Conservation (phyloP, 2,329 filamentous ascomycete genomes). For the Trichoderma cornu-damae region DNA sequence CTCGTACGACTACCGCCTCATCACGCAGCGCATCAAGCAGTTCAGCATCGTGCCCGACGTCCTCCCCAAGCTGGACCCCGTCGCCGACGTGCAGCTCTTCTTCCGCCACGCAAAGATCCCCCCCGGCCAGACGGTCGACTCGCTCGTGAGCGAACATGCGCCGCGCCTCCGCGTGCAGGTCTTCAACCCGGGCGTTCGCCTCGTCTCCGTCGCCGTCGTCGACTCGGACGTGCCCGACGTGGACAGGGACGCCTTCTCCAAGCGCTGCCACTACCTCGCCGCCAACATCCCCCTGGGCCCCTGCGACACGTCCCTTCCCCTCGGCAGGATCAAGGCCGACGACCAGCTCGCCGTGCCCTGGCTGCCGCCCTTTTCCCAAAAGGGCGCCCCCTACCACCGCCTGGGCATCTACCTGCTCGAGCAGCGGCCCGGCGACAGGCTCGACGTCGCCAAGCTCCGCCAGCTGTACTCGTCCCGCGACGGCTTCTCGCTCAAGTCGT, state of each 20-base stretch:
- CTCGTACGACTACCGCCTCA: conserved; percentile 69
- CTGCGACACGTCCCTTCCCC: conserved; percentile 55
- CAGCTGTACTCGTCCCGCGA: conserved; percentile 52
- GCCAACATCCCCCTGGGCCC: conserved; percentile 54
- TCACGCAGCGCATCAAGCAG: conserved; percentile 79
- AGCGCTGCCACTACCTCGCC: conserved; percentile 83
- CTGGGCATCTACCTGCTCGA: conserved; percentile 78
- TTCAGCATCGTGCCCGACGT: conserved; percentile 87
- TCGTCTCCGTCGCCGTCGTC: conserved; percentile 79
- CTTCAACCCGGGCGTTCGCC: conserved; percentile 74
- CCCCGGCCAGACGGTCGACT: conserved; percentile 75
- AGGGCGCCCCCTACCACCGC: conserved; percentile 87
- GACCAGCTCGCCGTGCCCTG: conserved; percentile 71
- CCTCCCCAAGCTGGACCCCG: conserved; percentile 71
- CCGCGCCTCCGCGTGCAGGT: conserved; percentile 77
- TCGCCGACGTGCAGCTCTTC: conserved; percentile 72
- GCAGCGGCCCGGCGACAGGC: conserved; percentile 56
- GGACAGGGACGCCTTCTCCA: conserved; percentile 68
- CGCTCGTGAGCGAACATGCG: conserved; percentile 63
- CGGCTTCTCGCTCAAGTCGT: conserved; percentile 68
- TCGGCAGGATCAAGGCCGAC: conserved; percentile 52
- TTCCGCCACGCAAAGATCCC: conserved; percentile 67
- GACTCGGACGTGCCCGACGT: conserved; percentile 86
- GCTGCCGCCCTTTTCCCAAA: conserved; percentile 81
- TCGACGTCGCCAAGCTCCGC: conserved; percentile 56